A percentile compares a stretch with the other conserved stretches of the same genome.
Evolutionary conservation across 768 basidiomycete species (phyloP).

Genomic region (Hebeloma cylindrosporum): DNA sequence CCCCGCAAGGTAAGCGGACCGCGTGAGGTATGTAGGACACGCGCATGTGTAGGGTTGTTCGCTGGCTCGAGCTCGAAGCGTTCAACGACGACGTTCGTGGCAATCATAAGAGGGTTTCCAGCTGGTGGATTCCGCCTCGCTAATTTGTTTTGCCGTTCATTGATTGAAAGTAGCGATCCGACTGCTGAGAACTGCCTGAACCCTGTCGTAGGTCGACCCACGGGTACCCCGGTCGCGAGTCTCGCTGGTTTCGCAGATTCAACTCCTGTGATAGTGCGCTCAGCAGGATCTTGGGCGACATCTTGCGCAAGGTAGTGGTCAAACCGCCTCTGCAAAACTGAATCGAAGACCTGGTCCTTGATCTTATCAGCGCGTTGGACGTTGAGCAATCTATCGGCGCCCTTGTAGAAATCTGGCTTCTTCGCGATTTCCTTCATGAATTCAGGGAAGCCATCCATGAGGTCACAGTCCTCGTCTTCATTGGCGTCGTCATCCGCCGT

Average conservation of each 20-base stretch:
- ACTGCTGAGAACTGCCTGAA: background rate
- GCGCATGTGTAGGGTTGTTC: background rate
- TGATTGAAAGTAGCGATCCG: background rate
- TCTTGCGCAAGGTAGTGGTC: background rate
- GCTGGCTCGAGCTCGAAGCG: background rate
- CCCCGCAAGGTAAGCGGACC: background rate
- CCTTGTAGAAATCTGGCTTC: background rate
- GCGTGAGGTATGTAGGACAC: background rate
- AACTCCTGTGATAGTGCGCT: background rate
- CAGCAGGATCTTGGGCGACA: background rate
- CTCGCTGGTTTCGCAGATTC: background rate
- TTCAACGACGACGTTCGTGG: background rate
- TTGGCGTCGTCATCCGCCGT: too few relatives aligned
- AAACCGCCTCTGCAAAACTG: background rate
- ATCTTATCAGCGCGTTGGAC: background rate
- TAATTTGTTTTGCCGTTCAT: background rate
- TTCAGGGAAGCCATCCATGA: background rate
- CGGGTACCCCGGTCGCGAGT: background rate
- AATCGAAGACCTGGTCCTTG: background rate
- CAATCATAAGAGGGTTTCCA: background rate
- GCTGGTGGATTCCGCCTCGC: background rate
- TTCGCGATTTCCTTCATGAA: background rate
- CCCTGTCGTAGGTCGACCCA: background rate
- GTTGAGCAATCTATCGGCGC: background rate
- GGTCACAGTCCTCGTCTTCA: too few relatives aligned